Conservation (phyloP, 495 filamentous ascomycete species). For the Aspergillus conjunctus region DNA sequence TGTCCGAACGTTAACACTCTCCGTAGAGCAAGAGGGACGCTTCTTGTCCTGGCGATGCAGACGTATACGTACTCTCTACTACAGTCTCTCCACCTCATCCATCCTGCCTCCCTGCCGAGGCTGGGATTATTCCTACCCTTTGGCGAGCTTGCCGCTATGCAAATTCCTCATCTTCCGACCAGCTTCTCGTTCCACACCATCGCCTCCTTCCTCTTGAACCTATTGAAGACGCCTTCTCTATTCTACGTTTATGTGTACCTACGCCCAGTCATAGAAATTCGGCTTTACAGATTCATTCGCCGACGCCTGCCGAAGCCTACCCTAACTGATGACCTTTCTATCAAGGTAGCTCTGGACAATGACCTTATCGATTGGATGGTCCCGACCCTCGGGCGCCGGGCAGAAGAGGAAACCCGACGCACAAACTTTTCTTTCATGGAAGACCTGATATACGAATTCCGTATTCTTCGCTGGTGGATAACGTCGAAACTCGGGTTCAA, state of each 20-base stretch:
- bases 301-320: slow-evolving; percentile 48
- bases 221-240: slow-evolving; percentile 39
- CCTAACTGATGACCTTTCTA: slow-evolving; percentile 47
- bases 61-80: slow-evolving; percentile 52
- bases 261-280: slow-evolving; percentile 45
- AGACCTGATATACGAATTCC: slow-evolving; percentile 43
- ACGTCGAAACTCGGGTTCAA: slow-evolving; percentile 37
- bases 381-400: slow-evolving; percentile 44
- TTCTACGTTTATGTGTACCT: slow-evolving; percentile 42
- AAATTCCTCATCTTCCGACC: slow-evolving; percentile 35
- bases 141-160: slow-evolving; percentile 37
- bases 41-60: slow-evolving; percentile 46
- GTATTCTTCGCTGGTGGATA: slow-evolving; percentile 36
- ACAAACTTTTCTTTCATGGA: slow-evolving; percentile 41
- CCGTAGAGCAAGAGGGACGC: slow-evolving; percentile 36
- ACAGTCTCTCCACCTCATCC: slow-evolving; percentile 49
- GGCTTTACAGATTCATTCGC: slow-evolving; percentile 47
- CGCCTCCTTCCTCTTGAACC: slow-evolving; percentile 25
- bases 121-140: slow-evolving; percentile 41
- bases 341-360: slow-evolving; percentile 50
- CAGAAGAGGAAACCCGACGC: slow-evolving; percentile 46
- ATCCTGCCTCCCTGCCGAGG: slow-evolving; percentile 36
- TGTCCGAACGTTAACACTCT: slow-evolving; percentile 19
- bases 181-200: slow-evolving; percentile 36
- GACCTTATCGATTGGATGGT: slow-evolving; percentile 53